Evolutionary conservation across 805 yeast species (phyloP), one percentile per base, ranked within the genome.

Genomic region (Nakazawaea populi): DNA sequence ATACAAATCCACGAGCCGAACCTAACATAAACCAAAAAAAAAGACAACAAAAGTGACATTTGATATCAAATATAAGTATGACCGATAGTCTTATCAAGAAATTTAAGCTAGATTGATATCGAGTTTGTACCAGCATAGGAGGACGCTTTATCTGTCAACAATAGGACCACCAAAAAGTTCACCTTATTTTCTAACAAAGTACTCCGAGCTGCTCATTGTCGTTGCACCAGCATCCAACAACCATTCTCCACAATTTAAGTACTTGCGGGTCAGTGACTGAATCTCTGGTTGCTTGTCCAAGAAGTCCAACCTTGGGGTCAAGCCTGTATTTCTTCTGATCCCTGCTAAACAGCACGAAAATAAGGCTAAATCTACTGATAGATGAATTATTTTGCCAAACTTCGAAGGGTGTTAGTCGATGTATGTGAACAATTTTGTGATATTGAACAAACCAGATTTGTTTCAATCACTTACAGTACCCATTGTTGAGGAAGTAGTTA

Each of bases 221-320:
- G 87, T 85, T 9, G 86, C 84, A 24, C 85, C 72, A 50, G 80
- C 77, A 61, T 90, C 96, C 56, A 85, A 82, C 2, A 86, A 69
- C 66, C 82, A 81, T 61, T 94, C 99, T n/a, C 99, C 99, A 31
- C 84, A 63, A 48, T 82, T 86, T 55, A 94, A 74, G 63, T 91
- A 94, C 62, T 81, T 84, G 36, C 70, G 69, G 5, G 84, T 71
- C 58, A 82, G 82, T 38, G 71, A 69, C 56, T 74, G 75, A 5
- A 78, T 66, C 6, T 77, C 77, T 18, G 70, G 67, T 50, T 74
- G 72, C 10, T 68, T 67, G 18, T 72, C 71, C n/a, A 82, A 59
- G 1, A 66, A 44, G 10, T 77, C 79, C 10, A 79, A 56, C 58
- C 85, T 78, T 36, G 84, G 82, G 1, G 80, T 76, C 30, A 86